Evolutionary conservation across 1,139 yeast genomes (phyloP).

Genomic region (Kodamaea suecica): DNA sequence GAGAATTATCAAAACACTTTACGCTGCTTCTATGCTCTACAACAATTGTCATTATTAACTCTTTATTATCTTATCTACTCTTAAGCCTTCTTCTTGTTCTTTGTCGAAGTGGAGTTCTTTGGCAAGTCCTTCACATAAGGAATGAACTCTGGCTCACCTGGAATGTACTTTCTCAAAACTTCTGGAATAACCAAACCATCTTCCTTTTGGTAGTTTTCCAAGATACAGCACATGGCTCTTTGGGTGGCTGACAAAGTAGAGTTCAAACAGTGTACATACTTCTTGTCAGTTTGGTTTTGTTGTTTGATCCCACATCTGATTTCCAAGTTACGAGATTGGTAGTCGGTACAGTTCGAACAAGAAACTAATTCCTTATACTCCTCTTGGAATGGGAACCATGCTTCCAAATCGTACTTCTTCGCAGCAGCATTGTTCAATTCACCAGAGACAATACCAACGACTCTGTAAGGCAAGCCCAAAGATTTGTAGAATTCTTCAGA

Average conservation of each 20-base stretch:
- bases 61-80: background rate
- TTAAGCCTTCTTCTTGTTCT: slow-evolving; percentile 43
- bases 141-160: slow-evolving; percentile 96
- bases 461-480: slow-evolving; percentile 90
- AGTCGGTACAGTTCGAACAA: slow-evolving; percentile 98
- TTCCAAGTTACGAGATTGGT: slow-evolving; percentile 97
- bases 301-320: slow-evolving; percentile 98
- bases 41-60: background rate
- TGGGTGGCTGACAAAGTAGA: slow-evolving; percentile 97
- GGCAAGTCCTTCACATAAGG: slow-evolving; percentile 91
- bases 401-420: slow-evolving; percentile 96
- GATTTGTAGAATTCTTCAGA: slow-evolving; percentile 94
- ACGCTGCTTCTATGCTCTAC: background rate
- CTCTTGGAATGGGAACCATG: slow-evolving; percentile 99
- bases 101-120: slow-evolving; percentile 85
- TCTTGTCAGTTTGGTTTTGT: slow-evolving; percentile 93
- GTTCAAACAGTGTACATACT: slow-evolving; percentile 97
- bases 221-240: slow-evolving; percentile 94
- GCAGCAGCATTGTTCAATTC: slow-evolving; percentile 99
- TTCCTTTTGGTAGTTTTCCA: slow-evolving; percentile 96
- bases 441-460: slow-evolving; percentile 97
- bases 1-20: background rate
- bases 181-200: slow-evolving; percentile 93
- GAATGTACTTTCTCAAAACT: slow-evolving; percentile 91
- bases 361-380: slow-evolving; percentile 98